These are phyloP conservation scores for Pichia deserticola DNA, from an alignment of 805 yeast genomes.

Conservation along the genomic window DNA sequence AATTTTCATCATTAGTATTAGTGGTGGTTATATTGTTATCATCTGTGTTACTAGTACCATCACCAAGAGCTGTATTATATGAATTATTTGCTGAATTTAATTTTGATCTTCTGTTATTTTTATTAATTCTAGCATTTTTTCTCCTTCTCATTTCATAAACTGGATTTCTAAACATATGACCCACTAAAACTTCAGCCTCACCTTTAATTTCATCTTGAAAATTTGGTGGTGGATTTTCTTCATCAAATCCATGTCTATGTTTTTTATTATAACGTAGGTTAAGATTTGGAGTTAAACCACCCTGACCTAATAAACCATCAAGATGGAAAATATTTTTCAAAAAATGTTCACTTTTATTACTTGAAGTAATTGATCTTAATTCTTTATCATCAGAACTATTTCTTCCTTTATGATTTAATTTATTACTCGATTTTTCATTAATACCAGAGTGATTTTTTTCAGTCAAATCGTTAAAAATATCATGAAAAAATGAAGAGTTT, in stretches of 20 bases:
- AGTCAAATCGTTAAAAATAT: too few species aligned
- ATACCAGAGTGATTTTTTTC: too few species aligned
- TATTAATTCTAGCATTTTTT: neutral
- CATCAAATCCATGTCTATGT: neutral
- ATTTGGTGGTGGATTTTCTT: constrained; percentile 15
- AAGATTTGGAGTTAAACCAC: constrained; percentile 10
- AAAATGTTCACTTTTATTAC: constrained; percentile 3
- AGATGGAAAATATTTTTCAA: constrained; percentile 11
- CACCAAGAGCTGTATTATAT: too few species aligned
- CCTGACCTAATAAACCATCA: constrained; percentile 12
- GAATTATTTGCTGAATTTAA: too few species aligned
- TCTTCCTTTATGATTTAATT: neutral
- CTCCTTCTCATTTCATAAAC: constrained; percentile 22
- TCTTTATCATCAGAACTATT: neutral
- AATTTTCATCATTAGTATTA: neutral
- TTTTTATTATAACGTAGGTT: constrained; percentile 1
- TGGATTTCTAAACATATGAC: constrained; percentile 5
- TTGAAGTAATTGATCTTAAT: neutral
- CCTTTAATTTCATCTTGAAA: constrained; percentile 34
- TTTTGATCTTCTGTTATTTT: neutral
- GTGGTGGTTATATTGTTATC: neutral
- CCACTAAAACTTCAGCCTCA: constrained; percentile 50
- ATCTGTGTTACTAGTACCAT: neutral
- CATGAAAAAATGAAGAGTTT: too few species aligned
- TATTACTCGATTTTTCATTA: neutral